Percentiles rank a stretch among this genome's conserved stretches.
These are phyloP conservation scores for Hibiscus trionum DNA, from an alignment of 345 rosid genomes.

Conservation along the genomic window DNA sequence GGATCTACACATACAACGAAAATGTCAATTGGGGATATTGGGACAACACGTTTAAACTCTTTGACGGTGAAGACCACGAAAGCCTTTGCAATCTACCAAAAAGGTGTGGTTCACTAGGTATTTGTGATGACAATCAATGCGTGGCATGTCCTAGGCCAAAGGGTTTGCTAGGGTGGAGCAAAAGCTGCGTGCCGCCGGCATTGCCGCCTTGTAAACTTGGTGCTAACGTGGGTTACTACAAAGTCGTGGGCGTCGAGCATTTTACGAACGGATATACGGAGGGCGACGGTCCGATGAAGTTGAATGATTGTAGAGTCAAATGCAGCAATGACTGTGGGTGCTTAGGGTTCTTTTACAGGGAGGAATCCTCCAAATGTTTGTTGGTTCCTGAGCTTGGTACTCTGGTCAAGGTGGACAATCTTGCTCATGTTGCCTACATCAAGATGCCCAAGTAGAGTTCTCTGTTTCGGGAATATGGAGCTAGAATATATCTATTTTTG, in stretches of 20 bases:
- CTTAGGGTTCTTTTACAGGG: slow-evolving; percentile 23
- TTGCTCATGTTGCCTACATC: slow-evolving; percentile 6
- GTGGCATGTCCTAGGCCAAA: slow-evolving; percentile 9
- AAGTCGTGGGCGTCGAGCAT: slow-evolving; percentile 6
- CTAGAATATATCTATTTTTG: too few species aligned
- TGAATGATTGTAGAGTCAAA: slow-evolving; percentile 20
- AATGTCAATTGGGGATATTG: background rate
- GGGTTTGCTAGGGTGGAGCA: slow-evolving; percentile 1
- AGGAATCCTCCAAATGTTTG: slow-evolving; percentile 18
- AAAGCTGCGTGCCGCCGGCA: background rate
- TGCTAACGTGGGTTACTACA: slow-evolving; percentile 5
- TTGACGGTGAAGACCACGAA: background rate
- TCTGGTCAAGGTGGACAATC: background rate
- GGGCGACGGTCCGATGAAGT: slow-evolving; percentile 23
- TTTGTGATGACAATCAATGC: background rate
- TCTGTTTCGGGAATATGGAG: background rate
- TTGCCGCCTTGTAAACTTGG: background rate
- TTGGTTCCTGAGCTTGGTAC: slow-evolving; percentile 14
- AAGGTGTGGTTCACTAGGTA: background rate
- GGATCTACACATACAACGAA: background rate
- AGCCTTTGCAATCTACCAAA: background rate
- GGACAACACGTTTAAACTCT: background rate
- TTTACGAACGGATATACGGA: background rate
- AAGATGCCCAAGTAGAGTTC: background rate
- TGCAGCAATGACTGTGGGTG: slow-evolving; percentile 33